Percentiles rank a stretch among this genome's conserved stretches.
phyloP scores from a whole-genome alignment of 176 grass and related monocot species.

The Thalia dealbata region DNA sequence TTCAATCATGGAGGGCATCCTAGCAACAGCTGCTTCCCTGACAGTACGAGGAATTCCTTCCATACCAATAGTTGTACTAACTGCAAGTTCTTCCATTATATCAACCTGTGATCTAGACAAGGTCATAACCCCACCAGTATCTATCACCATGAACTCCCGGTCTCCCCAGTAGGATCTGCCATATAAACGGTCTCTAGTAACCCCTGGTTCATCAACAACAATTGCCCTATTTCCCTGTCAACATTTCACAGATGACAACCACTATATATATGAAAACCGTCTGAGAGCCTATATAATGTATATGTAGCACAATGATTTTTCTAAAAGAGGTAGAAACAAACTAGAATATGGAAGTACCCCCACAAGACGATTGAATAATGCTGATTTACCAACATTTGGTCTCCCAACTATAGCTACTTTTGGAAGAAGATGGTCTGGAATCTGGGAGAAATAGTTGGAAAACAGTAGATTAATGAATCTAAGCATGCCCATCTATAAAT shows the following conservation, averaged over 20 bases:
- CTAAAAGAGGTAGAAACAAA: neutral
- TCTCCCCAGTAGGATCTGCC: conserved; percentile 67
- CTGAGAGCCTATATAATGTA: neutral
- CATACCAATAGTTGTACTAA: conserved; percentile 85
- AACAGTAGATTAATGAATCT: neutral
- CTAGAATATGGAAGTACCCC: conserved; percentile 40
- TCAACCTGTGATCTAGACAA: conserved; percentile 68
- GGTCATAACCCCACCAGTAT: conserved; percentile 83
- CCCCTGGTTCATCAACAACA: conserved; percentile 91
- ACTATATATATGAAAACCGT: neutral
- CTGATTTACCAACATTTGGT: conserved; percentile 96
- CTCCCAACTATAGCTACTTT: conserved; percentile 78
- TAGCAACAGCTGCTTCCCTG: conserved; percentile 78
- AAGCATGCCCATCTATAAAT: neutral
- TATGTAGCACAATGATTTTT: neutral
- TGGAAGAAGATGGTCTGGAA: conserved; percentile 74
- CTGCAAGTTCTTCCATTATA: conserved; percentile 88
- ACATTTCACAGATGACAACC: neutral
- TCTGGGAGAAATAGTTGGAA: conserved; percentile 30
- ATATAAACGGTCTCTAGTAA: conserved; percentile 84
- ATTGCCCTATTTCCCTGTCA: conserved; percentile 71
- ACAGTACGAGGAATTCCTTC: conserved; percentile 77
- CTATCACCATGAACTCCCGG: conserved; percentile 80
- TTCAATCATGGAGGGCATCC: conserved; percentile 96
- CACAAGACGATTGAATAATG: conserved; percentile 82